These are phyloP conservation scores for Croton setiger DNA, from an alignment of 441 rosid genomes.

Conservation along the genomic window DNA sequence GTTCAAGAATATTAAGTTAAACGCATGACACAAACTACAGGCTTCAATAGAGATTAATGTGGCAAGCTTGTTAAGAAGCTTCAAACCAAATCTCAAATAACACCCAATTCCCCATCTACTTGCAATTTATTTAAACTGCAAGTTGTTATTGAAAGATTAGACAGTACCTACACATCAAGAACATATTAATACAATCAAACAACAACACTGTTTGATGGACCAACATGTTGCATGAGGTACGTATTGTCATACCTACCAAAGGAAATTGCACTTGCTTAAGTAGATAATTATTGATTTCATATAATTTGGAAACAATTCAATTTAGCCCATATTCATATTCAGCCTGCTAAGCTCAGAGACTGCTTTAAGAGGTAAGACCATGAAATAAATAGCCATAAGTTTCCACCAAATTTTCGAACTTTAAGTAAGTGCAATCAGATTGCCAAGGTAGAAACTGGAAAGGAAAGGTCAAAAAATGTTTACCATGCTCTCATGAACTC, in stretches of 20 bases:
- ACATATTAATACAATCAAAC: neutral
- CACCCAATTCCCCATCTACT: neutral
- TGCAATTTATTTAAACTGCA: neutral
- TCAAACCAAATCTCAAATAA: neutral
- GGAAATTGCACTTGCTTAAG: neutral
- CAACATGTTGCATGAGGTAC: neutral
- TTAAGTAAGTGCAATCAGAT: neutral
- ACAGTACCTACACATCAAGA: neutral
- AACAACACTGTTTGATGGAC: constrained; percentile 1
- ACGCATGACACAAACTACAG: neutral
- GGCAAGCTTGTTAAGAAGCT: constrained; percentile 9
- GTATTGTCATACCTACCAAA: neutral
- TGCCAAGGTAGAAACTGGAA: neutral
- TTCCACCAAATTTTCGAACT: neutral
- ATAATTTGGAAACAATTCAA: neutral
- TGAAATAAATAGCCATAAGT: neutral
- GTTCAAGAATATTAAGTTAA: too few species aligned
- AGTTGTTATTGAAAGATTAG: neutral
- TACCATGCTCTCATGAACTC: neutral
- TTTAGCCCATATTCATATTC: neutral
- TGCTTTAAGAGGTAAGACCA: neutral
- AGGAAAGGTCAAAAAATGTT: neutral
- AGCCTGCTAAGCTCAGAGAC: neutral
- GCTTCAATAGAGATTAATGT: neutral
- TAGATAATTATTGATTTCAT: neutral